Evolutionary conservation across 2,329 filamentous ascomycete genomes (phyloP).

Genomic region (Aspergillus uvarum): DNA sequence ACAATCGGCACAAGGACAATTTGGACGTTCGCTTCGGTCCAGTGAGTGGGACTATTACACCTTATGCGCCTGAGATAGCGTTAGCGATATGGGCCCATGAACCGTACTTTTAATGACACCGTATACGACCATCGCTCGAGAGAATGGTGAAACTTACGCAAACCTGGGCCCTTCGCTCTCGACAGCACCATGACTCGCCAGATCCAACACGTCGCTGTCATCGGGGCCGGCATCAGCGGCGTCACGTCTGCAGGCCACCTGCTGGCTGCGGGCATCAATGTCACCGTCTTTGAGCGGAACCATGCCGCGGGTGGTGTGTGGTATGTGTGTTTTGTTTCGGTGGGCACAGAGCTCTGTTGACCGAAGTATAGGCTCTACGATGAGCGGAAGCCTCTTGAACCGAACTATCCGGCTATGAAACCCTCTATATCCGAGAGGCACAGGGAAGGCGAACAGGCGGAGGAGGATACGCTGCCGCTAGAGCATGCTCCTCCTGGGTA

Average conservation of each 20-base stretch:
- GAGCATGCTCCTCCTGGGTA: conserved; percentile 54
- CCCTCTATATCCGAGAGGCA: conserved; percentile 17
- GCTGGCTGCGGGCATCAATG: conserved; percentile 46
- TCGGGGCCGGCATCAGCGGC: conserved; percentile 55
- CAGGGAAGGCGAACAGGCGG: neutral
- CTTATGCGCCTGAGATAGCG: conserved; percentile 12
- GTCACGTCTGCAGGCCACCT: conserved; percentile 51
- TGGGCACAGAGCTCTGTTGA: neutral
- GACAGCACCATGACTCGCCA: conserved; percentile 21
- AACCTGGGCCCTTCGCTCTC: neutral
- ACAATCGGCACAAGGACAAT: neutral
- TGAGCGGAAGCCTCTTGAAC: conserved; percentile 49
- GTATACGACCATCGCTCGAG: neutral
- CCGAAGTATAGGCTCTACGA: conserved; percentile 48
- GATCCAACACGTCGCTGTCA: conserved; percentile 43
- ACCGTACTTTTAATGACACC: neutral
- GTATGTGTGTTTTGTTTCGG: conserved; percentile 34
- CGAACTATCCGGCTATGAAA: conserved; percentile 38
- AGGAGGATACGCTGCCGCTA: conserved; percentile 18
- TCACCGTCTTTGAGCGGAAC: conserved; percentile 57
- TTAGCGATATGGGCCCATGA: neutral
- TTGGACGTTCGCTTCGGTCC: neutral
- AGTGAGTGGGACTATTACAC: conserved; percentile 6
- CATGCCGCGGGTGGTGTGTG: conserved; percentile 56
- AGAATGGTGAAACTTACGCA: neutral